These are phyloP conservation scores for Alternaria brassicae DNA, from an alignment of 2,329 filamentous ascomycete genomes.

Conservation along the genomic window DNA sequence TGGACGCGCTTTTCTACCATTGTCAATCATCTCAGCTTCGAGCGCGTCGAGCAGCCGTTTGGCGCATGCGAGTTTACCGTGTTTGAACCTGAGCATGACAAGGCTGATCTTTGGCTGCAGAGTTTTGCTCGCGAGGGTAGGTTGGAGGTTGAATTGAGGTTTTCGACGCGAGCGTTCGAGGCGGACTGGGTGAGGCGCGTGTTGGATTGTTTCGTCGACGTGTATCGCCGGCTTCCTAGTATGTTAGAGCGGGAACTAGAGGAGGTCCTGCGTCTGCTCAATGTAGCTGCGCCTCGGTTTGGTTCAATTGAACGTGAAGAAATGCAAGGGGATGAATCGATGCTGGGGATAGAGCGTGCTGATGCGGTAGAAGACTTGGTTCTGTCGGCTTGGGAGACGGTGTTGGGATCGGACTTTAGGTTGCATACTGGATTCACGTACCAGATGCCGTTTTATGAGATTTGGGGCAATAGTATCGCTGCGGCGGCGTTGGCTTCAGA, in stretches of 20 bases:
- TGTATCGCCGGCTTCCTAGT: background rate
- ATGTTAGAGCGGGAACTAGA: background rate
- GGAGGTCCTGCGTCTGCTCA: background rate
- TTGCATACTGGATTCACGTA: conserved; percentile 4
- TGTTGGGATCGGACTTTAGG: conserved; percentile 6
- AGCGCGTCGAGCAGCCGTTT: background rate
- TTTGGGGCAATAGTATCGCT: conserved; percentile 2
- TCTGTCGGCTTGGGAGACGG: conserved; percentile 5
- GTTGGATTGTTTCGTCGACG: background rate
- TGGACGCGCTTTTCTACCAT: conserved; percentile 10
- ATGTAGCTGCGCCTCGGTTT: background rate
- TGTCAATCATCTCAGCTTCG: conserved; percentile 10
- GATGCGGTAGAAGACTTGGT: background rate
- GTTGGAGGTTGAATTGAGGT: conserved; percentile 7
- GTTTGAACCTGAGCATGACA: conserved; percentile 9
- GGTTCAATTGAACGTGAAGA: background rate
- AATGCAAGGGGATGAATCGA: no score
- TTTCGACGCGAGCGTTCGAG: background rate
- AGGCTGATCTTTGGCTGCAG: conserved; percentile 10
- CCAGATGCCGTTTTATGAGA: conserved; percentile 3
- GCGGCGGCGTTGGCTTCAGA: conserved; percentile 1
- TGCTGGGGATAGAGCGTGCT: background rate
- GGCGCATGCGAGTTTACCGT: conserved; percentile 1
- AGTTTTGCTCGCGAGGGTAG: background rate
- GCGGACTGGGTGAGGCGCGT: background rate